Evolutionary conservation across 768 basidiomycete genomes (phyloP), one percentile per base, ranked within the genome.

Genomic region (Lactarius tabidus): DNA sequence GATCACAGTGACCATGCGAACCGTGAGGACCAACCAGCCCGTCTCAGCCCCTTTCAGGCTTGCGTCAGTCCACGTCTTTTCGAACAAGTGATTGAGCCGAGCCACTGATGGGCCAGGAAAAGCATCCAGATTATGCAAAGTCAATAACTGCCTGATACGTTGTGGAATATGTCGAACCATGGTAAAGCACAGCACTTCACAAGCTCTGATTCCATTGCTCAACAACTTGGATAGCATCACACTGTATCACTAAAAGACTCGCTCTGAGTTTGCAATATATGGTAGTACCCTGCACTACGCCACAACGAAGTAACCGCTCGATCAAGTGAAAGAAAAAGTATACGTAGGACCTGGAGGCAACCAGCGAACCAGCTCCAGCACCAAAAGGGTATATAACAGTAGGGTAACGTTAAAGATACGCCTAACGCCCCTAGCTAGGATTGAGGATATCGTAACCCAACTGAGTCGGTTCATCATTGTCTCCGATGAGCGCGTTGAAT

Each of bases 1-100:
- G 41, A 41, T 41, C 20, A 65, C 66, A 39, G 63, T 62, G n/a
- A 59, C 65, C 48, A 41, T 63, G 74, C 83, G 72, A 75, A 89
- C 91, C 69, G 90, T 81, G 28, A 93, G 80, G 58, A 91, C 90
- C 23, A 93, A 81, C 91, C 91, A 93, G 54, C 87, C 90, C 14
- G 84, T 87, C 76, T 87, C 86, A 36, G 85, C 90, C 20, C 83
- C 85, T 67, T 81, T 83, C 53, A 77, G 75, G 71, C 78, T 79
- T 33, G 91, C 91, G 72, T 90, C 87, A 54, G 77, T 78, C 67
- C 84, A 82, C n/a, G 91, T 88, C 57, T 78, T 79, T 9, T 77
- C 72, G 70, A 94, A 83, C 29, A 91, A 76, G 38, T 71, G 75
- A 69, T 82, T 81, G 28, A 93, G 77, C 68, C 75, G 80, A 20